A percentile compares a stretch with the other conserved stretches of the same genome.
phyloP scores from a whole-genome alignment of 345 rosid genomes.

The Citrus medica region DNA sequence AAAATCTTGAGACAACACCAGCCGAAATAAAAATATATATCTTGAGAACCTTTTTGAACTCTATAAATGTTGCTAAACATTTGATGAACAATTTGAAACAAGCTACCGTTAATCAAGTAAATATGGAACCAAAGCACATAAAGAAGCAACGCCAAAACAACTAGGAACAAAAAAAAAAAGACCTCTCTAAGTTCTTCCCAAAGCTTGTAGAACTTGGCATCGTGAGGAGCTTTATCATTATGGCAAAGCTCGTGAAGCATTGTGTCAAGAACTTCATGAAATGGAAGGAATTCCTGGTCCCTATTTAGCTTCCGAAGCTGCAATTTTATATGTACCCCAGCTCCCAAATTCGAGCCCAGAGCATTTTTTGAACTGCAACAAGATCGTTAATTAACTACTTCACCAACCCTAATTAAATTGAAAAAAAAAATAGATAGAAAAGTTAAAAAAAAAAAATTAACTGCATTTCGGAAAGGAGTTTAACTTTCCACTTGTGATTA shows the following conservation, averaged over 20 bases:
- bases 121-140: too few species aligned
- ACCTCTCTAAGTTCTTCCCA: slow-evolving; percentile 96
- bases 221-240: slow-evolving; percentile 79
- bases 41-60: too few species aligned
- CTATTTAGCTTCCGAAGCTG: slow-evolving; percentile 71
- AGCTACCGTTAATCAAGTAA: not conserved
- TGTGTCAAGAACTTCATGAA: slow-evolving; percentile 73
- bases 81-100: too few species aligned
- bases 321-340: slow-evolving; percentile 67
- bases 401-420: not conserved
- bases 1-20: not conserved
- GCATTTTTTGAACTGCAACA: slow-evolving; percentile 61
- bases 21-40: not conserved
- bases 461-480: slow-evolving; percentile 49
- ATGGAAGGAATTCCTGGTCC: slow-evolving; percentile 64
- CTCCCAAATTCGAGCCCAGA: slow-evolving; percentile 76
- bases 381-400: not conserved
- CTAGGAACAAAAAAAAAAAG: not conserved
- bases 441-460: not conserved
- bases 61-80: not conserved
- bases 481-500: slow-evolving; percentile 52
- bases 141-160: not conserved
- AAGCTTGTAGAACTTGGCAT: slow-evolving; percentile 79
- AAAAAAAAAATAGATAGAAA: not conserved
- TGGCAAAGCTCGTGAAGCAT: slow-evolving; percentile 98